phyloP scores from a whole-genome alignment of 805 yeast genomes.

The Yarrowia keelungensis region DNA sequence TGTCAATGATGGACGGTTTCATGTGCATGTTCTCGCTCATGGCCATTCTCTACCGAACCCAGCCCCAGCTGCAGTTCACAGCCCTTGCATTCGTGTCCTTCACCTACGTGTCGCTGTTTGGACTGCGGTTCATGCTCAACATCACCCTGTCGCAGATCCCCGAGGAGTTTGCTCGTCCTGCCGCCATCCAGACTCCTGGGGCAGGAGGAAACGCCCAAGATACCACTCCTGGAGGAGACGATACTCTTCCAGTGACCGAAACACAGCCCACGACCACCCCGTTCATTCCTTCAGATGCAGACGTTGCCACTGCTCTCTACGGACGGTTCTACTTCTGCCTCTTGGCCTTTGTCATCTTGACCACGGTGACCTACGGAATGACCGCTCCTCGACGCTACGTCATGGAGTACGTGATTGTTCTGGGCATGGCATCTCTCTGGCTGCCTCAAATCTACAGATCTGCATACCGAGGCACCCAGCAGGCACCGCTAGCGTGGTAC shows the following conservation, averaged over 20 bases:
- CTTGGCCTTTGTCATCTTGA: conserved; percentile 62
- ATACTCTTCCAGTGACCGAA: conserved; percentile 41
- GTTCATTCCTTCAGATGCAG: conserved; percentile 53
- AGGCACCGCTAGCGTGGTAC: conserved; percentile 69
- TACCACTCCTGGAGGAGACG: conserved; percentile 34
- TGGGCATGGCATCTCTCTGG: conserved; percentile 76
- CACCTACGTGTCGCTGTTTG: conserved; percentile 74
- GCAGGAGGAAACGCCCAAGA: conserved; percentile 8
- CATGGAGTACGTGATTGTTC: conserved; percentile 63
- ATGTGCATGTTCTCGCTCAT: conserved; percentile 67
- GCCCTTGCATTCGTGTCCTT: conserved; percentile 74
- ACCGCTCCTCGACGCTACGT: conserved; percentile 63
- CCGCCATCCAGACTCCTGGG: conserved; percentile 44
- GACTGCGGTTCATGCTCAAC: conserved; percentile 71
- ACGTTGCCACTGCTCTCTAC: conserved; percentile 63
- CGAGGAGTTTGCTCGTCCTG: conserved; percentile 49
- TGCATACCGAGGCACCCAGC: conserved; percentile 69
- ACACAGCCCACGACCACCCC: conserved; percentile 44
- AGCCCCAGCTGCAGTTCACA: conserved; percentile 67
- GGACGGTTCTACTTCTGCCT: conserved; percentile 62
- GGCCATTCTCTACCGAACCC: conserved; percentile 59
- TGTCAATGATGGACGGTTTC: conserved; percentile 73
- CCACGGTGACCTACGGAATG: conserved; percentile 64
- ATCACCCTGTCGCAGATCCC: conserved; percentile 69
- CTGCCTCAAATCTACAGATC: conserved; percentile 86